Evolutionary conservation across 345 rosid genomes (phyloP).

Genomic region (Acer negundo): DNA sequence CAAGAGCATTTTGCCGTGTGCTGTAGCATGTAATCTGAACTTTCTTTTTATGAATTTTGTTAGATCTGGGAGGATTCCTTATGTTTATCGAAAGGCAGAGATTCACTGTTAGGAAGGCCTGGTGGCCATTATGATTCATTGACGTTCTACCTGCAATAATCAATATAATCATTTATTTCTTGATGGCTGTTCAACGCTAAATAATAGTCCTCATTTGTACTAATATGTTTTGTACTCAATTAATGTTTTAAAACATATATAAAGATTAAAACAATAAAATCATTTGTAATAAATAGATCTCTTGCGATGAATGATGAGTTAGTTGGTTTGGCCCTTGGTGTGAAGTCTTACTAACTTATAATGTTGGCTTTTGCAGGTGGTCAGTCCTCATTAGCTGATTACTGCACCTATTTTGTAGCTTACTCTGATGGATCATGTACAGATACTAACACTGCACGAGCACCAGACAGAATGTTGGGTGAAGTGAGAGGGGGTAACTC

Average conservation of each 20-base stretch:
- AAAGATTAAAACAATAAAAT: neutral
- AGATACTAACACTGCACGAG: slow-evolving; percentile 90
- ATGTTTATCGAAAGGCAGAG: neutral
- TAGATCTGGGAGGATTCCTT: neutral
- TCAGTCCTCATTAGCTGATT: slow-evolving; percentile 97
- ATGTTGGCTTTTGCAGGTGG: slow-evolving; percentile 67
- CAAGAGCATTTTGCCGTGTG: neutral
- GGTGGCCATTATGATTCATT: neutral
- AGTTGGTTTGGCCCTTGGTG: slow-evolving; percentile 1
- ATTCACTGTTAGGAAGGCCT: neutral
- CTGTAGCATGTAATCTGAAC: neutral
- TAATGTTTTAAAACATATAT: neutral
- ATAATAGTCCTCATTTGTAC: neutral
- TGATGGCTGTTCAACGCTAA: neutral
- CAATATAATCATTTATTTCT: neutral
- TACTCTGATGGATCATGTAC: slow-evolving; percentile 99
- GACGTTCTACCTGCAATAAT: neutral
- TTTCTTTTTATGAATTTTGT: neutral
- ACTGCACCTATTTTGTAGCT: slow-evolving; percentile 96
- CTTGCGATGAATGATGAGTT: neutral
- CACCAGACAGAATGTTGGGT: slow-evolving; percentile 98
- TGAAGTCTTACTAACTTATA: slow-evolving; percentile 14
- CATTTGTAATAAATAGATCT: neutral
- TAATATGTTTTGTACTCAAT: neutral
- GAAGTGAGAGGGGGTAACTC: slow-evolving; percentile 94